Base-by-base conservation (phyloP, 1,139 yeast species). In the Candida frijolesensis region DNA sequence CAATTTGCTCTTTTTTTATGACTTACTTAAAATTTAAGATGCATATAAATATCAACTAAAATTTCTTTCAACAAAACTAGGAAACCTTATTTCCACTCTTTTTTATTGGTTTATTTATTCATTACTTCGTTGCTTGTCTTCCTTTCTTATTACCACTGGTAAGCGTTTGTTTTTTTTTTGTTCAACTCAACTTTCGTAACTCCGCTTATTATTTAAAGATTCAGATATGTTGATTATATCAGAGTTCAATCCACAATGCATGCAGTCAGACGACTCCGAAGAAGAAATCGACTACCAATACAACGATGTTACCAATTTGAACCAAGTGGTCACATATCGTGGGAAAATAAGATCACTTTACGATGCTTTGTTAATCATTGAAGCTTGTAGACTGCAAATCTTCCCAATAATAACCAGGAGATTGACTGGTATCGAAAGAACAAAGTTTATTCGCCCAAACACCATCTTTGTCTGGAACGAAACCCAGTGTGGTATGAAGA, bases 401-500 rank as follows among this genome's bases (percentile, higher is more conserved):
- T 69, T 86, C n/a, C 87, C 89, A 1, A 76, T 80, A 18, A 74
- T 85, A 2, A 80, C 75, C 51, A 76, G 88, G 49, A 66, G 91
- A 35, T 74, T 86, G 14, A 78, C 82, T n/a, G 83, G 79, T 15
- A 68, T 71, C 35, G 89, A 85, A 61, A 70, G 90, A 18, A 44
- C 46, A 10, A 65, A 70, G 32, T 67, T 65, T 47, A 84, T 86
- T 44, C 67, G 67, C 18, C 76, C 83, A 14, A 88, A 89, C n/a
- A 74, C 84, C 1, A 78, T 86, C 1, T 86, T 82, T 57, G 80
- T 84, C 3, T 86, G 91, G 91, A 85, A 83, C 61, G 91, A 86
- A 64, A 72, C 78, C 19, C 84, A 82, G 57, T 83, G 89, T 47
- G 87, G 85, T 15, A 85, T 86, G 84, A 78, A 83, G 56, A 68